Evolutionary conservation across 2,329 filamentous ascomycete species (phyloP).

Genomic region (Cercospora sp.): DNA sequence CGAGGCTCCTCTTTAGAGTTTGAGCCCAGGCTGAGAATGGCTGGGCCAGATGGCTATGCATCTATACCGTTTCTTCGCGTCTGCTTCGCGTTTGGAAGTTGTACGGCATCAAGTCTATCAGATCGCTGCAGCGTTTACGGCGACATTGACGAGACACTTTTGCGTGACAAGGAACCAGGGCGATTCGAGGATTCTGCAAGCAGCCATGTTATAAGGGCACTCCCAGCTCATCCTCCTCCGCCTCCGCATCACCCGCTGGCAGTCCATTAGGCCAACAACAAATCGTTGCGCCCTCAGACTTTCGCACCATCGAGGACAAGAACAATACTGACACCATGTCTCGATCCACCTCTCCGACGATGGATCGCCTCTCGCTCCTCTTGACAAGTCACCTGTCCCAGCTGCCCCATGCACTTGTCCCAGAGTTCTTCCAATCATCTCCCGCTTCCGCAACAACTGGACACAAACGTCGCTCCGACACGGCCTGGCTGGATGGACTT

Average conservation of each 20-base stretch:
- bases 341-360: background rate
- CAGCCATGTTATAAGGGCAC: background rate
- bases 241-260: background rate
- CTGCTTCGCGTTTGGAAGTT: background rate
- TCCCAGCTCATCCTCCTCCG: background rate
- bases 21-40: background rate
- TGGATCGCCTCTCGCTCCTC: background rate
- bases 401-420: background rate
- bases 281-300: background rate
- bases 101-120: background rate
- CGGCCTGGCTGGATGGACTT: constrained; percentile 64
- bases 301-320: background rate
- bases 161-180: background rate
- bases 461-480: constrained; percentile 33
- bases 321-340: background rate
- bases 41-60: background rate
- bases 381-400: background rate
- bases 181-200: background rate
- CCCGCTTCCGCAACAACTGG: background rate
- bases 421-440: background rate
- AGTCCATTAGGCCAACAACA: background rate
- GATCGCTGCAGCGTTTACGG: background rate
- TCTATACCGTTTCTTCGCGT: background rate
- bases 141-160: background rate
- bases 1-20: background rate